Conservation (phyloP, 1,284 basidiomycete genomes). For the Trametes hirsuta region DNA sequence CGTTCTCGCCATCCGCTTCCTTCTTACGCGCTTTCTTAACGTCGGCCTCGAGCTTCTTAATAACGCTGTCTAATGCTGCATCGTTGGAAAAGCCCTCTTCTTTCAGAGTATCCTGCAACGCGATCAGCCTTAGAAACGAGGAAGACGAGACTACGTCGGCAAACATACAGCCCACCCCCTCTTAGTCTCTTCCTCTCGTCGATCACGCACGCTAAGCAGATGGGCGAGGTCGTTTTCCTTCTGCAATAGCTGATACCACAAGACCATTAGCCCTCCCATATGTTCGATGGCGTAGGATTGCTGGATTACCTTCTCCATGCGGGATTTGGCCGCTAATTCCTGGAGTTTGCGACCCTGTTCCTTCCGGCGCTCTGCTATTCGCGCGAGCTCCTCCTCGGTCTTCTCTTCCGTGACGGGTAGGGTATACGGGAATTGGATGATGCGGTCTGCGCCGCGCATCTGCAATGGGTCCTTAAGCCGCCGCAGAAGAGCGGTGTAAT, state of each 20-base stretch:
- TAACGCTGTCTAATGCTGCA: conserved; percentile 36
- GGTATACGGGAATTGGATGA: conserved; percentile 87
- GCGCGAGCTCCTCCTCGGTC: conserved; percentile 87
- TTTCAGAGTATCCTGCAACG: conserved; percentile 55
- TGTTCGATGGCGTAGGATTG: not conserved
- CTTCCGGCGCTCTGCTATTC: conserved; percentile 76
- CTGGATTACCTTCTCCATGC: conserved; percentile 82
- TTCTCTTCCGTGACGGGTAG: conserved; percentile 80
- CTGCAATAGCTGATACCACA: conserved; percentile 58
- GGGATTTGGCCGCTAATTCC: conserved; percentile 88
- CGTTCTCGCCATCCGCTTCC: conserved; percentile 62
- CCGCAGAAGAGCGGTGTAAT: conserved; percentile 76
- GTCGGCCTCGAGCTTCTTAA: conserved; percentile 44
- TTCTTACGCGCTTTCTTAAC: conserved; percentile 52
- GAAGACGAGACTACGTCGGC: not conserved
- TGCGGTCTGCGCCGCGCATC: conserved; percentile 68
- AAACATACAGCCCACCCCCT: conserved; percentile 73
- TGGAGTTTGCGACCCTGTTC: conserved; percentile 90
- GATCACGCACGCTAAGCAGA: conserved; percentile 69
- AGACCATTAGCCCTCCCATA: no score
- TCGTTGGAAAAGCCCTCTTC: conserved; percentile 77
- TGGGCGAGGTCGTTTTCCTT: conserved; percentile 86
- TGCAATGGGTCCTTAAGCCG: conserved; percentile 64
- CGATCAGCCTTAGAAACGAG: not conserved
- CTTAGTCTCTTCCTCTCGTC: conserved; percentile 68